These are phyloP conservation scores for Chaetomium olivaceum DNA, from an alignment of 2,329 filamentous ascomycete genomes.

Conservation along the genomic window DNA sequence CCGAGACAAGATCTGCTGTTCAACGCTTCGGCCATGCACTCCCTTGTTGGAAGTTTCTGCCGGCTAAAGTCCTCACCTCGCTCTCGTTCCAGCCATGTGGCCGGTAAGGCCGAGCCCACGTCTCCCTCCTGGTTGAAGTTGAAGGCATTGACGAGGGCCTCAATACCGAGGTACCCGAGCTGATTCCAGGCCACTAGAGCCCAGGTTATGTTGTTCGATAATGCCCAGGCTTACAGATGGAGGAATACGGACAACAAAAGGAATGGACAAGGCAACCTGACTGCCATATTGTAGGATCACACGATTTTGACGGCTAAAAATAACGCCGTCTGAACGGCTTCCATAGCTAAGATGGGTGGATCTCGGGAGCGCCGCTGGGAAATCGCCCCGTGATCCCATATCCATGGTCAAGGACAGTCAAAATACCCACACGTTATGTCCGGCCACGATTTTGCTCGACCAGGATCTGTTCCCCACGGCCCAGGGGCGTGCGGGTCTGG, in stretches of 20 bases:
- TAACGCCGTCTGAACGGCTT: not conserved
- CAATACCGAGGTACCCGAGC: not conserved
- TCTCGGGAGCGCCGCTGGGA: not conserved
- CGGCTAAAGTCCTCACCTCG: not conserved
- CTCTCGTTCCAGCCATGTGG: not conserved
- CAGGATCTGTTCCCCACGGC: not conserved
- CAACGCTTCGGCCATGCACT: not conserved
- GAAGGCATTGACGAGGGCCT: not conserved
- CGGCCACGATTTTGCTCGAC: not conserved
- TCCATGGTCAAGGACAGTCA: not conserved
- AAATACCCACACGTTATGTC: not conserved
- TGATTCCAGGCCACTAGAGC: not conserved
- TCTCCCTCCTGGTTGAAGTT: not conserved
- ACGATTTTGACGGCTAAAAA: not conserved
- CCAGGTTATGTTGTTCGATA: not conserved
- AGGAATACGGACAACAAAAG: no score
- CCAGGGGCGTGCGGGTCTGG: not conserved
- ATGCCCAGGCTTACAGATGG: no score
- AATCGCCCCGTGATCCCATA: not conserved
- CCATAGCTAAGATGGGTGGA: not conserved
- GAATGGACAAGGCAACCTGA: not conserved
- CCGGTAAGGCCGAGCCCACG: not conserved
- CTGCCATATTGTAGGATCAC: not conserved
- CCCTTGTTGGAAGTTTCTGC: not conserved
- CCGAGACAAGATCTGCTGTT: not conserved